Base-by-base conservation (phyloP, 192 early-diverging fungal species). In the Haplosporangium gracile region DNA sequence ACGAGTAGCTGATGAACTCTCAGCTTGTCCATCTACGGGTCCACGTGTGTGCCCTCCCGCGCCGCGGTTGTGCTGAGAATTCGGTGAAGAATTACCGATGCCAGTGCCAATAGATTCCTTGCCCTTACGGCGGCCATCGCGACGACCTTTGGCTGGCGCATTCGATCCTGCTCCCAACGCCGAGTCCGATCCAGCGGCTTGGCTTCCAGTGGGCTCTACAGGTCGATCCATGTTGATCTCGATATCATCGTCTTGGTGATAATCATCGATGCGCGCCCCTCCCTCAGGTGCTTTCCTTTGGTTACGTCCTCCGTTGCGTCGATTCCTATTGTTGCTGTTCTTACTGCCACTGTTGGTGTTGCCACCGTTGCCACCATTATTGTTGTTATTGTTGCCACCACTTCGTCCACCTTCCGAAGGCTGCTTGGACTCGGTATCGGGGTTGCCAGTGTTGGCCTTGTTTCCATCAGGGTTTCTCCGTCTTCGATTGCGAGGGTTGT, bases 211-310 rank as follows among this genome's bases (percentile, higher is more conserved):
- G 20, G 63, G 42, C 42, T 80, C 75, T 36, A 74, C 70, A 49
- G 84, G 84, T 11, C 79, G 57, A 43, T 86, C 79, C 79, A 81
- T 78, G n/a, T 69, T 80, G 76, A 86, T 86, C 65, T 81, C 84
- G 45, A 80, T 81, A 43, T 80, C 84, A 68, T 86, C 84, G 53
- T 86, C 84, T 5, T 85, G 75, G 22, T 80, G 43, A 57, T 79
- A 75, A 74, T 78, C 77, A 34, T 86, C 84, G 36, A 86, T 86
- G 29, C 84, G 84, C 22, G 78, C 78, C 6, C 70, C 78, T 5
- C 83, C 75, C 10, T 53, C 74, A 40, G 49, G 5, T 24, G 53
- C n/a, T 34, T 75, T 69, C 15, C 73, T 85, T 36, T 74, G 70
- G 15, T 57, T n/a, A 29, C 78, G 83, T 55, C 68, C 69, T 40